These are phyloP conservation scores for Claviceps cyperi DNA, from an alignment of 2,329 filamentous ascomycete species.

Conservation along the genomic window DNA sequence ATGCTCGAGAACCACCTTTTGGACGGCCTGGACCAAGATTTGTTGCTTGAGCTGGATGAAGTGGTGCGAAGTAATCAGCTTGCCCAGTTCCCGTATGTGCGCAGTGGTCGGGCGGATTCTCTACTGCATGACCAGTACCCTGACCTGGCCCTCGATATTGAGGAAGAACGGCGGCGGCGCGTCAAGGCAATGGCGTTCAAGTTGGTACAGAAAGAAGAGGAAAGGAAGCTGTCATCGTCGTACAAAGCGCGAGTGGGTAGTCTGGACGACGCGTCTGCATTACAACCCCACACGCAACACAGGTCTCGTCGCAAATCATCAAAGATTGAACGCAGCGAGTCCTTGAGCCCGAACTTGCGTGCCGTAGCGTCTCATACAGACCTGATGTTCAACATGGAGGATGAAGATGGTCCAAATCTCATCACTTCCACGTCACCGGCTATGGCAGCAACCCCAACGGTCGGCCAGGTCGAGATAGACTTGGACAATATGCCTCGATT, in stretches of 20 bases:
- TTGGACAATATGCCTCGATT: conserved; percentile 16
- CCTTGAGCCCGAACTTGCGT: conserved; percentile 51
- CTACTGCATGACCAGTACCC: conserved; percentile 51
- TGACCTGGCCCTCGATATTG: conserved; percentile 47
- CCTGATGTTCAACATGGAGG: conserved; percentile 90
- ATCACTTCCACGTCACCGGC: conserved; percentile 16
- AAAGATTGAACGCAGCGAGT: conserved; percentile 35
- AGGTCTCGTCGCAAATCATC: conserved; percentile 31
- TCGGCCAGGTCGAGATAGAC: conserved; percentile 12
- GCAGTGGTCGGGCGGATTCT: conserved; percentile 57
- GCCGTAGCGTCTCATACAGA: conserved; percentile 57
- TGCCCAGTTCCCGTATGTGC: conserved; percentile 59
- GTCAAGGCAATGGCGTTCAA: conserved; percentile 66
- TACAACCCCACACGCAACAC: conserved; percentile 25
- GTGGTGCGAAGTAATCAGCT: conserved; percentile 74
- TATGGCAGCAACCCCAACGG: conserved; percentile 6
- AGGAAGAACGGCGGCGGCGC: conserved; percentile 53
- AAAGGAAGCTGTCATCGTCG: conserved; percentile 46
- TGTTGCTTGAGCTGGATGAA: conserved; percentile 67
- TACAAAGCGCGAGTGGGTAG: conserved; percentile 46
- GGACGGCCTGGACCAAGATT: conserved; percentile 69
- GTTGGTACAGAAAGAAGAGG: conserved; percentile 46
- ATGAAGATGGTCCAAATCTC: conserved; percentile 37
- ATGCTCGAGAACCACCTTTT: conserved; percentile 85
- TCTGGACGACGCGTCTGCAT: conserved; percentile 43